Evolutionary conservation across 169 alveolate species (phyloP).

Genomic region (Plasmodium falciparum): DNA sequence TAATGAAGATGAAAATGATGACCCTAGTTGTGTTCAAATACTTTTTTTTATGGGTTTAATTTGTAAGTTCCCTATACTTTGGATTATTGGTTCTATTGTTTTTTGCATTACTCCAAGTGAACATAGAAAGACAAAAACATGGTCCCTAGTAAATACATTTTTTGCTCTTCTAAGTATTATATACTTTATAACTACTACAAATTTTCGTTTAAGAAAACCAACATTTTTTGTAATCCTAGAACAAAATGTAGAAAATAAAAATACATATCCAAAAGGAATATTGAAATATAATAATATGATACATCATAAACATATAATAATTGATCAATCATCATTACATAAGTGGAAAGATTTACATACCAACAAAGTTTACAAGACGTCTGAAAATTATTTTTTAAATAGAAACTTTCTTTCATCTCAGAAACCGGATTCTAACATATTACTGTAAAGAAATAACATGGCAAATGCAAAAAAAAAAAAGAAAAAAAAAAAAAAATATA

Average conservation of each 20-base stretch:
- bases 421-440: slow-evolving; percentile 42
- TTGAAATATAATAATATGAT: slow-evolving; percentile 5
- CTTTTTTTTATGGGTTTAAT: slow-evolving; percentile 58
- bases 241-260: slow-evolving; percentile 17
- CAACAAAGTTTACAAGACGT: slow-evolving; percentile 3
- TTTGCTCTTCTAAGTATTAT: slow-evolving; percentile 55
- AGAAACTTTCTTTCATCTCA: slow-evolving; percentile 39
- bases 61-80: slow-evolving; percentile 69
- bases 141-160: slow-evolving; percentile 46
- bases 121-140: slow-evolving; percentile 61
- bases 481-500: neutral
- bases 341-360: slow-evolving; percentile 17
- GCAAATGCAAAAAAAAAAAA: neutral
- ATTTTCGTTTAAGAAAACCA: slow-evolving; percentile 31
- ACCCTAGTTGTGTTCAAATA: slow-evolving; percentile 66
- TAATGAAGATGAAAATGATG: slow-evolving; percentile 64
- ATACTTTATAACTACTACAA: slow-evolving; percentile 50
- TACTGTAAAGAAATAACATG: slow-evolving; percentile 15
- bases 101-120: slow-evolving; percentile 69
- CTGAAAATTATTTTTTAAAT: slow-evolving; percentile 5
- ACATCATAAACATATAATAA: neutral
- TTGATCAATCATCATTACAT: slow-evolving; percentile 5
- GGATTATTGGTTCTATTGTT: slow-evolving; percentile 63
- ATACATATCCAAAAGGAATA: slow-evolving; percentile 14
- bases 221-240: slow-evolving; percentile 25